phyloP scores from a whole-genome alignment of 148 eudicot genomes.

The Fagopyrum tataricum region DNA sequence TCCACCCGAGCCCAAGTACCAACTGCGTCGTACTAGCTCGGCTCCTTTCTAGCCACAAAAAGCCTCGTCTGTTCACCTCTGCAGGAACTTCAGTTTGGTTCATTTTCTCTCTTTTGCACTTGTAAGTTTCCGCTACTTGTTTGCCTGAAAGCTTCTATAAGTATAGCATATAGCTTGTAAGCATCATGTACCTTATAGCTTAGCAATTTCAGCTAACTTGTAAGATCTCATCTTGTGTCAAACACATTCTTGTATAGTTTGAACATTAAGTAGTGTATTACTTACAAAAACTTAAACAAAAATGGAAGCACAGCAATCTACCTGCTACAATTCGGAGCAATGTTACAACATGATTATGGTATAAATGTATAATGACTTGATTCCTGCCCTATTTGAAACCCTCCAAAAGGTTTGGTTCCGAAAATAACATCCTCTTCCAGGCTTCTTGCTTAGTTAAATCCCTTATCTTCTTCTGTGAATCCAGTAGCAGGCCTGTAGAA shows the following conservation, averaged over 20 bases:
- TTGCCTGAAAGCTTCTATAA: too few species aligned
- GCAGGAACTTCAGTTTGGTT: too few species aligned
- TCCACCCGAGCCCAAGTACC: neutral
- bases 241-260: neutral
- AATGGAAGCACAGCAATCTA: neutral
- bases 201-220: too few species aligned
- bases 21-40: conserved; percentile 11
- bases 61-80: neutral
- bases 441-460: neutral
- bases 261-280: neutral
- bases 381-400: neutral
- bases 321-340: neutral
- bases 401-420: neutral
- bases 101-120: too few species aligned
- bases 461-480: neutral
- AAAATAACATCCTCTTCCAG: neutral
- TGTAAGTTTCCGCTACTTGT: too few species aligned
- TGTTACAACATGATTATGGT: neutral
- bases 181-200: too few species aligned
- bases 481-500: neutral
- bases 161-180: too few species aligned
- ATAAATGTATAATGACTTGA: neutral
- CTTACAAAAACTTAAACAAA: neutral
- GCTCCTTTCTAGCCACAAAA: conserved; percentile 6
- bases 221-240: neutral